Evolutionary conservation across 2,329 filamentous ascomycete genomes (phyloP).

Genomic region (Ophiocordyceps robertsii): DNA sequence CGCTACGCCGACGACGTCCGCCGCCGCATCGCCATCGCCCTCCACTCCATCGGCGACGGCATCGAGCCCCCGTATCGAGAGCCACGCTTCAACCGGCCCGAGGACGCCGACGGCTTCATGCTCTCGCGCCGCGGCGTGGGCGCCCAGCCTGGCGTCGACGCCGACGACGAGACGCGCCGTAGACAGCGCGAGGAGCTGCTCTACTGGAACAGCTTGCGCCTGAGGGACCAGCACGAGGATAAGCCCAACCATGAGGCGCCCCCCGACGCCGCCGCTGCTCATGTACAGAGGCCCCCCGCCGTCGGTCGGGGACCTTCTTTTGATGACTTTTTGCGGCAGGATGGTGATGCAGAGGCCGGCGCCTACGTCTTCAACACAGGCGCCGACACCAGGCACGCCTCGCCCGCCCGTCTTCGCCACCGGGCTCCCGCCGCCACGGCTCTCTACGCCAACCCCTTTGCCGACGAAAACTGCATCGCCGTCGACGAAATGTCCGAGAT

Average conservation of each 20-base stretch:
- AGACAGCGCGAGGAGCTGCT: constrained; percentile 51
- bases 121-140: constrained; percentile 30
- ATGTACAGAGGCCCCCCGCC: not conserved
- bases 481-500: constrained; percentile 27
- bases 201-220: constrained; percentile 48
- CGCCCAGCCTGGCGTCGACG: constrained; percentile 38
- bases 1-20: constrained; percentile 48
- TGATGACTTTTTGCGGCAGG: constrained; percentile 44
- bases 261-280: too few relatives aligned
- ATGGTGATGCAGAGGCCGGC: constrained; percentile 36
- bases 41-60: constrained; percentile 45
- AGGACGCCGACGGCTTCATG: constrained; percentile 52
- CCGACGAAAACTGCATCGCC: constrained; percentile 41
- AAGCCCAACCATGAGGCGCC: not conserved
- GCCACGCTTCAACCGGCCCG: constrained; percentile 50
- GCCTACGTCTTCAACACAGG: constrained; percentile 46
- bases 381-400: constrained; percentile 23
- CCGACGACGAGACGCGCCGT: constrained; percentile 47
- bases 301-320: constrained; percentile 29
- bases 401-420: constrained; percentile 34
- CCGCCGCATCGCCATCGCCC: constrained; percentile 44
- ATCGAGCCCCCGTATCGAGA: constrained; percentile 34
- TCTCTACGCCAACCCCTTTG: constrained; percentile 44
- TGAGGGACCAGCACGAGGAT: constrained; percentile 30
- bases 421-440: constrained; percentile 30